phyloP scores from a whole-genome alignment of 2,329 filamentous ascomycete species.

The Sclerotinia nivalis region DNA sequence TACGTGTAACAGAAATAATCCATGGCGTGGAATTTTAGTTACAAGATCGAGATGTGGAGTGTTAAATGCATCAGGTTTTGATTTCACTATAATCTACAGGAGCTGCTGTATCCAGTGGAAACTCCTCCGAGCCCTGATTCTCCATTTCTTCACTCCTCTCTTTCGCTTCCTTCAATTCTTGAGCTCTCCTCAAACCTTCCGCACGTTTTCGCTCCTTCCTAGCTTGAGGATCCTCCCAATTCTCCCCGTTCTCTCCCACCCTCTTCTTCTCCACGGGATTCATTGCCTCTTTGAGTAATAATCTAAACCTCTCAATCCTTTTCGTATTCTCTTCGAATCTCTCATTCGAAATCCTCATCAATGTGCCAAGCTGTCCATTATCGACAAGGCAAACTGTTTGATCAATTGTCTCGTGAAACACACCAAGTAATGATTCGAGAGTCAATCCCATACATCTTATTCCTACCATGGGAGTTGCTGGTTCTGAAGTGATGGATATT shows the following conservation, averaged over 20 bases:
- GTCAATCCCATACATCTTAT: slow-evolving; percentile 80
- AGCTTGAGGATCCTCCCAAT: slow-evolving; percentile 56
- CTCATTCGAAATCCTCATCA: slow-evolving; percentile 72
- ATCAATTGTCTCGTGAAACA: slow-evolving; percentile 46
- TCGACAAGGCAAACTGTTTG: slow-evolving; percentile 55
- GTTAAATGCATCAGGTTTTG: slow-evolving; percentile 7
- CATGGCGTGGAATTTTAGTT: slow-evolving; percentile 1
- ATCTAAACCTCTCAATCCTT: slow-evolving; percentile 65
- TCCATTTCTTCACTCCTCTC: neutral
- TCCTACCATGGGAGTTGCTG: slow-evolving; percentile 71
- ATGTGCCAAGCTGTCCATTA: slow-evolving; percentile 63
- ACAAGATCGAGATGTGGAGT: neutral
- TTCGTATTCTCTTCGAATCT: slow-evolving; percentile 69
- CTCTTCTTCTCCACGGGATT: slow-evolving; percentile 32
- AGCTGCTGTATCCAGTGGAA: neutral
- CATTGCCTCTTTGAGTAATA: slow-evolving; percentile 41
- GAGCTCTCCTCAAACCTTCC: slow-evolving; percentile 57
- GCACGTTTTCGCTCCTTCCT: slow-evolving; percentile 57
- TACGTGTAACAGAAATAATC: slow-evolving; percentile 25
- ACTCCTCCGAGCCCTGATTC: neutral
- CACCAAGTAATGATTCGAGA: slow-evolving; percentile 78
- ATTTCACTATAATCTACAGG: neutral
- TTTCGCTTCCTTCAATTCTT: slow-evolving; percentile 26
- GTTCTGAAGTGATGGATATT: slow-evolving; percentile 40
- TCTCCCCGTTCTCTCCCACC: slow-evolving; percentile 43